Evolutionary conservation across 108 stramenopile species (phyloP), one percentile per base, ranked within the genome.

Genomic region (Parmales sp.): DNA sequence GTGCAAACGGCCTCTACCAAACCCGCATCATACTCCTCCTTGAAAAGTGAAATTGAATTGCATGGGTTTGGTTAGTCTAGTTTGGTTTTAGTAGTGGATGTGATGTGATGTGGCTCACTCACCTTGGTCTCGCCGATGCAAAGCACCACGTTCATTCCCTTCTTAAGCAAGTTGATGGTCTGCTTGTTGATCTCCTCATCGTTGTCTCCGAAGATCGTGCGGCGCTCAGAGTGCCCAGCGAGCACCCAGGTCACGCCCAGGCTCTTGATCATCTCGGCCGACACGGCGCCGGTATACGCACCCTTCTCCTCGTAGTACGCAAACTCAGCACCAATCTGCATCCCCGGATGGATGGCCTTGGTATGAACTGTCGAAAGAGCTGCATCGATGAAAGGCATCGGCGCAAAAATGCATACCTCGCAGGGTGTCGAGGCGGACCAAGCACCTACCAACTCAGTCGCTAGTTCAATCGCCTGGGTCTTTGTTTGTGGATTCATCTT

Each of bases 261-360:
- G 46, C 77, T 77, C 72, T 91, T 82, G 68, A 95, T 68, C 93
- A 95, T 90, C 63, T 69, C 50, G 18, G 92, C 88, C 19, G 89
- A 83, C 70, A 97, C 78, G 64, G 90, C 95, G 43, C 96, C 98
- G n/a, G 98, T 99, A 83, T 83, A 97, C 3, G 98, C 98, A 51
- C 98, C 97, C 13, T 82, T 82, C 7, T 80, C 79, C 72, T 91
- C 83, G 28, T 86, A 82, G 45, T 74, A 85, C 39, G 79, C 76
- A 29, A 86, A 83, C 78, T 89, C 83, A 5, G 90, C 86, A 41
- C 89, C 89, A 34, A 89, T 78, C 37, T 28, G 13, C 31, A 60
- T 20, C 1, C 54, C 54, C 11, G 41, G 41, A 29, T 51, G 29
- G 41, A 63, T 36, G 41, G 87, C 70, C 69, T 84, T 85, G 31